These are phyloP conservation scores for Anthracocystis walkeri DNA, from an alignment of 1,284 basidiomycete genomes.

Conservation along the genomic window DNA sequence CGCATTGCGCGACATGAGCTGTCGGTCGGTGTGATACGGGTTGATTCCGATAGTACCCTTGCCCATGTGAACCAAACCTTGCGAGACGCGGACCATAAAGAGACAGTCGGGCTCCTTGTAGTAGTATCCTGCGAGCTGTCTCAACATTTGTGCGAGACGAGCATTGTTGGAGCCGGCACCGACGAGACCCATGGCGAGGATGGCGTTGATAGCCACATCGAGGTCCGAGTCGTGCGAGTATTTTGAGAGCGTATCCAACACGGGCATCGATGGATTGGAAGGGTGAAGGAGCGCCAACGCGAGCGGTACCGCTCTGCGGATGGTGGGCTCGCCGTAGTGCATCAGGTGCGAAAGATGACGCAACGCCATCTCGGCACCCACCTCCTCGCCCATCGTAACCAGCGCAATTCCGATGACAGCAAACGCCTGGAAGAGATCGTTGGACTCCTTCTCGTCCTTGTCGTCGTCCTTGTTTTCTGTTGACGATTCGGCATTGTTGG, in stretches of 20 bases:
- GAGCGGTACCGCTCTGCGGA: slow-evolving; percentile 93
- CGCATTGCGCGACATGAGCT: slow-evolving; percentile 87
- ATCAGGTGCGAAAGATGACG: slow-evolving; percentile 73
- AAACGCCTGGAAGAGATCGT: slow-evolving; percentile 91
- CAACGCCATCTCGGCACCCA: slow-evolving; percentile 86
- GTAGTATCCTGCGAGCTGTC: slow-evolving; percentile 96
- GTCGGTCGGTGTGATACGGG: slow-evolving; percentile 94
- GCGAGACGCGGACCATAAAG: slow-evolving; percentile 95
- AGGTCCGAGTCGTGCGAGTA: slow-evolving; percentile 99
- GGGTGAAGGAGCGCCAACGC: slow-evolving; percentile 93
- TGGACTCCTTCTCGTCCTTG: slow-evolving; percentile 73
- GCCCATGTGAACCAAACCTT: slow-evolving; percentile 97
- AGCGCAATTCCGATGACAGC: slow-evolving; percentile 94
- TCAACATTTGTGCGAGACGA: slow-evolving; percentile 94
- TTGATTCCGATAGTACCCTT: slow-evolving; percentile 98
- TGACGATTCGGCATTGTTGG: slow-evolving; percentile 14
- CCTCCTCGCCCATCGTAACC: slow-evolving; percentile 98
- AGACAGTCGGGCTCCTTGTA: slow-evolving; percentile 96
- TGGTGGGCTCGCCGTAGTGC: slow-evolving; percentile 96
- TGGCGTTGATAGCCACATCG: slow-evolving; percentile 93
- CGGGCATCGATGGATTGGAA: slow-evolving; percentile 94
- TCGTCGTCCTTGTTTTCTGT: slow-evolving; percentile 34
- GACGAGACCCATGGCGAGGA: slow-evolving; percentile 98
- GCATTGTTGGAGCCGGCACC: slow-evolving; percentile 99
- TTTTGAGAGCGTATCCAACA: slow-evolving; percentile 98